A percentile compares a stretch with the other conserved stretches of the same genome.
Evolutionary conservation across 1,139 yeast species (phyloP).

Genomic region (Suhomyces bokatorum): DNA sequence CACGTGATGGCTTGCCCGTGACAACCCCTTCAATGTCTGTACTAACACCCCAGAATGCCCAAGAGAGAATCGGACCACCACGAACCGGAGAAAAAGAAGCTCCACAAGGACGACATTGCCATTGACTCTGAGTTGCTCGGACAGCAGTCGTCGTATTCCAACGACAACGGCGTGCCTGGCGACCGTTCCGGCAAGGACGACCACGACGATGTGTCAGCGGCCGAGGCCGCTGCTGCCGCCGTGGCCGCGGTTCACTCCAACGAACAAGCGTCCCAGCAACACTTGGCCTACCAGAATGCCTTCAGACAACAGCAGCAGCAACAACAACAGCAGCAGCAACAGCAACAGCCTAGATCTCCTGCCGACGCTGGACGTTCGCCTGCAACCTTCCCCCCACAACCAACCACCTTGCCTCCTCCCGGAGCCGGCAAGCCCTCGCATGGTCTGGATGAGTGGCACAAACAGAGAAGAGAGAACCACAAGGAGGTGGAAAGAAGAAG

Average conservation of each 20-base stretch:
- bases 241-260: slow-evolving; percentile 27
- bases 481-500: slow-evolving; percentile 97
- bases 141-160: slow-evolving; percentile 41
- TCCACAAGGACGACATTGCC: slow-evolving; percentile 38
- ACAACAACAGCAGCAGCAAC: slow-evolving; percentile 19
- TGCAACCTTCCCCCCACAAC: slow-evolving; percentile 23
- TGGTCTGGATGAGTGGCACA: slow-evolving; percentile 86
- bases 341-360: slow-evolving; percentile 15
- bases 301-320: slow-evolving; percentile 27
- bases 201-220: slow-evolving; percentile 29
- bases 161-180: slow-evolving; percentile 18
- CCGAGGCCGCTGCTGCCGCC: slow-evolving; percentile 38
- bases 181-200: slow-evolving; percentile 15
- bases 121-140: slow-evolving; percentile 52
- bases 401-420: slow-evolving; percentile 39
- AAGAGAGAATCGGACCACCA: slow-evolving; percentile 32
- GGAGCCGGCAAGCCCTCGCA: slow-evolving; percentile 52
- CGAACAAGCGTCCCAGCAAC: slow-evolving; percentile 26
- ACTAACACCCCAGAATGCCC: slow-evolving; percentile 19
- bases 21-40: background rate
- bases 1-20: slow-evolving; percentile 3
- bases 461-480: slow-evolving; percentile 83
- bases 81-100: slow-evolving; percentile 28
- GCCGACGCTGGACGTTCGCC: slow-evolving; percentile 12
- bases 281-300: slow-evolving; percentile 34